phyloP scores from a whole-genome alignment of 768 basidiomycete species.

The Hericium alpestre region DNA sequence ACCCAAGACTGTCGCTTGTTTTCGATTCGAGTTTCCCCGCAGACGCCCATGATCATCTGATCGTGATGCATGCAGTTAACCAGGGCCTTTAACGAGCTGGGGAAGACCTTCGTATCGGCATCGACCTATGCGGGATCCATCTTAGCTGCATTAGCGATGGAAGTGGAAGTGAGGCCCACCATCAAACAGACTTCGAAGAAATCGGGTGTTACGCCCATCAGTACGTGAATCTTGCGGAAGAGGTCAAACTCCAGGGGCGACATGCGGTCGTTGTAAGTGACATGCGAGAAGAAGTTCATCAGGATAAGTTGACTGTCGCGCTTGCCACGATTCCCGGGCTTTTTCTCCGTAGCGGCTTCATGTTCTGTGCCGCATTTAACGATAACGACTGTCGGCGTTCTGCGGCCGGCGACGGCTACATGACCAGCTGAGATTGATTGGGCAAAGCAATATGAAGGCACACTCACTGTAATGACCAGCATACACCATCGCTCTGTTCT shows the following conservation, averaged over 20 bases:
- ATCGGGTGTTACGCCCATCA: slow-evolving; percentile 99
- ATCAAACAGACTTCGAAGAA: slow-evolving; percentile 96
- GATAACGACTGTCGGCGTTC: slow-evolving; percentile 87
- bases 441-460: neutral
- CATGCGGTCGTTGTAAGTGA: slow-evolving; percentile 99
- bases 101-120: slow-evolving; percentile 94
- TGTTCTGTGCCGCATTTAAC: slow-evolving; percentile 93
- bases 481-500: slow-evolving; percentile 96
- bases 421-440: neutral
- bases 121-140: slow-evolving; percentile 55
- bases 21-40: slow-evolving; percentile 96
- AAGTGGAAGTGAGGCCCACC: slow-evolving; percentile 42
- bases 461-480: slow-evolving; percentile 96
- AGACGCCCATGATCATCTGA: slow-evolving; percentile 97
- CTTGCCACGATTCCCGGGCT: slow-evolving; percentile 97
- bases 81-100: slow-evolving; percentile 78
- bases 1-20: slow-evolving; percentile 99
- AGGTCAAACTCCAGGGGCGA: slow-evolving; percentile 94
- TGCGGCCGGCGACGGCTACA: slow-evolving; percentile 72
- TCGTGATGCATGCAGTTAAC: slow-evolving; percentile 99
- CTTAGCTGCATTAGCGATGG: neutral
- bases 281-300: slow-evolving; percentile 99
- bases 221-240: slow-evolving; percentile 88
- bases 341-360: slow-evolving; percentile 76
- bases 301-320: slow-evolving; percentile 96